These are phyloP conservation scores for Leucogyrophana mollusca DNA, from an alignment of 768 basidiomycete genomes.

Conservation along the genomic window DNA sequence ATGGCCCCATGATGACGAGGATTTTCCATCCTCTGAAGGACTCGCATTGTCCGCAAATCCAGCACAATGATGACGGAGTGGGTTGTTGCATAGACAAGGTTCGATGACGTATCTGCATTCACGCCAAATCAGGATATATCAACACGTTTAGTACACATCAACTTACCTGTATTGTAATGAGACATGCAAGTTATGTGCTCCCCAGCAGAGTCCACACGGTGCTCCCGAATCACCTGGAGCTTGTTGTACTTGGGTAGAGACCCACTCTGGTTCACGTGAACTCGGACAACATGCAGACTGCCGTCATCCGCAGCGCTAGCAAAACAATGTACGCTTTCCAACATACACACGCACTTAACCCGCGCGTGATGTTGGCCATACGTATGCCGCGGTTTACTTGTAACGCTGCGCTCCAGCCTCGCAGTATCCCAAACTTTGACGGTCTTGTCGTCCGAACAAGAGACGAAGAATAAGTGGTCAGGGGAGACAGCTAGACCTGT, in stretches of 20 bases:
- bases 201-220: conserved; percentile 65
- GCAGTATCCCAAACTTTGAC: conserved; percentile 93
- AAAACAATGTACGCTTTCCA: conserved; percentile 88
- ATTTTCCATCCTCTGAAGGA: conserved; percentile 76
- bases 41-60: conserved; percentile 83
- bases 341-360: conserved; percentile 67
- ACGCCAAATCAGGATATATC: not conserved
- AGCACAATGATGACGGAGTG: conserved; percentile 72
- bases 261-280: conserved; percentile 67
- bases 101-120: conserved; percentile 66
- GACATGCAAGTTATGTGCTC: conserved; percentile 85
- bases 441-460: conserved; percentile 91
- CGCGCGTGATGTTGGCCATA: conserved; percentile 72
- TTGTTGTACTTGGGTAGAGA: conserved; percentile 82
- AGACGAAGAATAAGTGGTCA: conserved; percentile 93
- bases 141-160: not conserved
- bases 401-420: conserved; percentile 91
- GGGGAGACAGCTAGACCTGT: conserved; percentile 85
- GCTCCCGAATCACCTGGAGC: conserved; percentile 78
- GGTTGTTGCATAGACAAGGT: conserved; percentile 83
- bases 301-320: conserved; percentile 85
- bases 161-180: conserved; percentile 75
- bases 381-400: conserved; percentile 75
- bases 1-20: conserved; percentile 87
- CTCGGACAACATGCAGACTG: conserved; percentile 79